Conservation (phyloP, 192 early-diverging fungal genomes). For the Backusella australiensis region DNA sequence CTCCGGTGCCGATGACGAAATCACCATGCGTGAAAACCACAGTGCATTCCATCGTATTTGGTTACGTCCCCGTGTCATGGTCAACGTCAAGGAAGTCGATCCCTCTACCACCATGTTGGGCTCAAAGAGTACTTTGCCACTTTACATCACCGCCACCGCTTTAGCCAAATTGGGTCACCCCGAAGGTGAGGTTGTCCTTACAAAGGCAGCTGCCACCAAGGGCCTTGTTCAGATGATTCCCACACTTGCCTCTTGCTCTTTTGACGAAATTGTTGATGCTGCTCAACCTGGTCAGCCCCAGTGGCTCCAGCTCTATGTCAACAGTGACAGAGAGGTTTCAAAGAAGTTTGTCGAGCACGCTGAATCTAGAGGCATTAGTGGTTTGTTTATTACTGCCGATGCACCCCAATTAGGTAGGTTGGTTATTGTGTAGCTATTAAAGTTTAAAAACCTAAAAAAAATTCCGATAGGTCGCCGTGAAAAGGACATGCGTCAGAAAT, state of each 20-base stretch:
- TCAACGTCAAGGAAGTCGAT: constrained; percentile 65
- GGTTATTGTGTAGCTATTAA: not conserved
- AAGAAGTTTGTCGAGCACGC: constrained; percentile 67
- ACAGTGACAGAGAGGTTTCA: constrained; percentile 63
- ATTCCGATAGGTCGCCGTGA: constrained; percentile 55
- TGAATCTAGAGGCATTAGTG: constrained; percentile 76
- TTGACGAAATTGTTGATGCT: constrained; percentile 63
- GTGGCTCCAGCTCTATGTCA: constrained; percentile 87
- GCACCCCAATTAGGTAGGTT: constrained; percentile 58
- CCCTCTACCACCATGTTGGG: constrained; percentile 66
- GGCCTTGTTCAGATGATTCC: constrained; percentile 77
- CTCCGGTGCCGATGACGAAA: constrained; percentile 78
- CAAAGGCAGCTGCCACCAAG: constrained; percentile 41
- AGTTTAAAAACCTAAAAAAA: not conserved
- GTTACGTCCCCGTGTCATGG: constrained; percentile 70
- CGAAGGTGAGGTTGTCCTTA: constrained; percentile 70
- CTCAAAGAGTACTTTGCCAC: constrained; percentile 52
- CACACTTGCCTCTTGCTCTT: constrained; percentile 69
- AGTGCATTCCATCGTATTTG: constrained; percentile 72
- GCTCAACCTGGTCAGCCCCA: constrained; percentile 40
- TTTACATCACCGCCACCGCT: constrained; percentile 80
- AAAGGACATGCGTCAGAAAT: constrained; percentile 82
- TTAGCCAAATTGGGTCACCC: constrained; percentile 69
- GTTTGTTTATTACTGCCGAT: constrained; percentile 81
- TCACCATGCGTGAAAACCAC: constrained; percentile 79